Conservation (phyloP, 305 asterid species). For the Solanum hybrid region DNA sequence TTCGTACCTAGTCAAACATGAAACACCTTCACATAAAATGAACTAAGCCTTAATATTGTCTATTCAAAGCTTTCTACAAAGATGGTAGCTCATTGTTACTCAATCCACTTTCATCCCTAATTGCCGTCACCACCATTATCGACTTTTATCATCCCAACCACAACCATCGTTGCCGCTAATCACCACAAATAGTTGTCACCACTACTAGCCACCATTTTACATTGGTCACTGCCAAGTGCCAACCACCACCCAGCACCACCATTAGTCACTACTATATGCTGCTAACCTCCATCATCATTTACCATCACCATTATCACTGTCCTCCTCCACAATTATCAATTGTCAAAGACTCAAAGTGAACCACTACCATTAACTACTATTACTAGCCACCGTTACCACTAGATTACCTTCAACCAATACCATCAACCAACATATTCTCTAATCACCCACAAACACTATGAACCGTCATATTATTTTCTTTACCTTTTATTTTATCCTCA, state of each 20-base stretch:
- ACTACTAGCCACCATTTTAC: neutral
- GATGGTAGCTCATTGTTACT: neutral
- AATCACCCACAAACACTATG: neutral
- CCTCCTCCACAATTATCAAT: neutral
- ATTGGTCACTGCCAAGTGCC: neutral
- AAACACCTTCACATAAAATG: neutral
- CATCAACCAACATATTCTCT: neutral
- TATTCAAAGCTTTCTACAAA: neutral
- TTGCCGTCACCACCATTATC: neutral
- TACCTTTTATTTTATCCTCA: neutral
- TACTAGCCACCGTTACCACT: neutral
- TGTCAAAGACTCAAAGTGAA: neutral
- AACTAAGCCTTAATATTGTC: neutral
- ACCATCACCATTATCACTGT: neutral
- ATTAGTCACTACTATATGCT: neutral
- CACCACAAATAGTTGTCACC: neutral
- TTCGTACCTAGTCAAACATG: neutral
- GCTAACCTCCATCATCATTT: neutral
- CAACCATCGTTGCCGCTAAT: neutral
- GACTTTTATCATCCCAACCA: neutral
- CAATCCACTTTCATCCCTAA: neutral
- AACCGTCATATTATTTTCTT: neutral
- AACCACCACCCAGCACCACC: neutral
- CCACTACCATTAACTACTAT: neutral
- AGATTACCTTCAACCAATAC: neutral